phyloP scores from a whole-genome alignment of 1,284 basidiomycete genomes.

The Moniliophthora roreri region DNA sequence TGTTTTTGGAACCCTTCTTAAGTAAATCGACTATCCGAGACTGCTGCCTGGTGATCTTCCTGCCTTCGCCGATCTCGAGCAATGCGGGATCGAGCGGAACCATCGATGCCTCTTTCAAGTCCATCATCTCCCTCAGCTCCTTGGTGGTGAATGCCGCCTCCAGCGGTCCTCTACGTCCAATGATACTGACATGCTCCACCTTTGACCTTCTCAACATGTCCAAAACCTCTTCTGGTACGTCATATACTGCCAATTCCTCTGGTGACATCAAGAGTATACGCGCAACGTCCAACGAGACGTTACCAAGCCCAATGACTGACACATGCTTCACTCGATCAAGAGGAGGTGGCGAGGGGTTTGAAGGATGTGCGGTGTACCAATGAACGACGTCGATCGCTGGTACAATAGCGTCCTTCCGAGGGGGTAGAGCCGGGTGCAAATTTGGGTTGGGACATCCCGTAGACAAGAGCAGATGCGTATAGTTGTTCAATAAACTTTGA shows the following conservation, averaged over 20 bases:
- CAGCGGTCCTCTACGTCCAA: constrained; percentile 85
- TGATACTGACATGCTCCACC: constrained; percentile 79
- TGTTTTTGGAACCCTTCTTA: constrained; percentile 61
- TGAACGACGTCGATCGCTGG: constrained; percentile 89
- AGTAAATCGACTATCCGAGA: constrained; percentile 67
- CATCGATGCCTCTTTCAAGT: constrained; percentile 73
- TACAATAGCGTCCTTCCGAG: constrained; percentile 32
- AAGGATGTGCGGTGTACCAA: constrained; percentile 97
- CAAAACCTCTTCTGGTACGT: constrained; percentile 81
- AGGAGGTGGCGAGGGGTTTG: constrained; percentile 52
- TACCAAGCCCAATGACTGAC: constrained; percentile 92
- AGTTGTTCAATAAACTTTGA: constrained; percentile 57
- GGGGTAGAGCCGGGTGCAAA: constrained; percentile 53
- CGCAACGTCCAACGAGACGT: constrained; percentile 94
- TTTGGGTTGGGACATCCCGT: constrained; percentile 75
- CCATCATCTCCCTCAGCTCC: constrained; percentile 90
- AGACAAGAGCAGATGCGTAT: constrained; percentile 82
- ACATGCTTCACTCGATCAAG: constrained; percentile 70
- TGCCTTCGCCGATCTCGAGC: constrained; percentile 27
- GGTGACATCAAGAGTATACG: constrained; percentile 82
- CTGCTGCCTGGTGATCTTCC: constrained; percentile 61
- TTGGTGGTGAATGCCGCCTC: constrained; percentile 95
- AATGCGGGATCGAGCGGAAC: constrained; percentile 51
- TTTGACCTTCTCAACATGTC: constrained; percentile 62
- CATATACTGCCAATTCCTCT: constrained; percentile 67